These are phyloP conservation scores for Stagonosporopsis vannaccii DNA, from an alignment of 2,329 filamentous ascomycete genomes.

Conservation along the genomic window DNA sequence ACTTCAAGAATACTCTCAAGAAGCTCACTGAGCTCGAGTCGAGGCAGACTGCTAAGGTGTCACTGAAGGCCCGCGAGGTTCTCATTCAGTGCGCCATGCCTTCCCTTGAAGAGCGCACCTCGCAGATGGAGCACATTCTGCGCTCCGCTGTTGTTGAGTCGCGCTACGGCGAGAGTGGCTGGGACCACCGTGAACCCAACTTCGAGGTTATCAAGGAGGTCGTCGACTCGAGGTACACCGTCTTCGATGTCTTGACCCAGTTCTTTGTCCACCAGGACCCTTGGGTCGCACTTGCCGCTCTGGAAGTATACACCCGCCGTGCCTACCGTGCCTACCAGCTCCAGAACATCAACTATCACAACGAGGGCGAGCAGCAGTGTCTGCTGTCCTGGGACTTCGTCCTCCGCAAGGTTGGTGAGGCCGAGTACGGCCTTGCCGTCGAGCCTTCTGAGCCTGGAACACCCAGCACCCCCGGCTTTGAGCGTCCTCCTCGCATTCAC, in stretches of 20 bases:
- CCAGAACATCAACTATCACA: constrained; percentile 87
- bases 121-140: constrained; percentile 98
- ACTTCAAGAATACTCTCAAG: constrained; percentile 82
- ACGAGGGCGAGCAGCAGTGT: constrained; percentile 77
- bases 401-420: constrained; percentile 89
- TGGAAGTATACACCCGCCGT: constrained; percentile 95
- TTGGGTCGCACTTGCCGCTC: constrained; percentile 90
- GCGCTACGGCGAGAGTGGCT: constrained; percentile 95
- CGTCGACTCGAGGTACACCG: constrained; percentile 97
- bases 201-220: constrained; percentile 94
- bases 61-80: constrained; percentile 94
- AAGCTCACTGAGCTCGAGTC: constrained; percentile 91
- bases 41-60: constrained; percentile 88
- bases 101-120: constrained; percentile 90
- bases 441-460: constrained; percentile 80
- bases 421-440: constrained; percentile 84
- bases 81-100: constrained; percentile 97
- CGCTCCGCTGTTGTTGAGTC: constrained; percentile 95
- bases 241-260: constrained; percentile 92
- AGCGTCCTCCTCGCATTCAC: constrained; percentile 76
- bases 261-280: constrained; percentile 96
- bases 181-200: constrained; percentile 93
- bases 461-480: constrained; percentile 71
- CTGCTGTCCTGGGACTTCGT: constrained; percentile 94
- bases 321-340: constrained; percentile 96